phyloP scores from a whole-genome alignment of 805 yeast species.

The Candida tibetensis region DNA sequence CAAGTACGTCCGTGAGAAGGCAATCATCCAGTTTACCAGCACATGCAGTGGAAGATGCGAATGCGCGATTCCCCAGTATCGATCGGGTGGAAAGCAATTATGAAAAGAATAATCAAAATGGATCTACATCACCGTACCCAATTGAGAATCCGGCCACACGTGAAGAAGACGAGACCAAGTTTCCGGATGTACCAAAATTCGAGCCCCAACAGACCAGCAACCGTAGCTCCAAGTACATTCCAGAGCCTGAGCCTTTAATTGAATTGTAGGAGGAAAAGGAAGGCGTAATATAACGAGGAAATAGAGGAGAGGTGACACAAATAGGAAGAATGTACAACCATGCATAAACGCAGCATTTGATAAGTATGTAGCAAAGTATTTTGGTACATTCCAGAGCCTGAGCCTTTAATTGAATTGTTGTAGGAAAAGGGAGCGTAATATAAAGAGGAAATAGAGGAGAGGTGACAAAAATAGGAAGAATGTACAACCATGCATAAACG shows the following conservation, averaged over 20 bases:
- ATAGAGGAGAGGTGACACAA: too few relatives aligned
- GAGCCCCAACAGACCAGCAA: neutral
- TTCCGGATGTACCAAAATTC: constrained; percentile 5
- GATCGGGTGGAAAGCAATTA: constrained; percentile 12
- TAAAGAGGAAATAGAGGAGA: too few relatives aligned
- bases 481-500: too few relatives aligned
- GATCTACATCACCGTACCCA: constrained; percentile 2
- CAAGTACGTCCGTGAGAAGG: constrained; percentile 5
- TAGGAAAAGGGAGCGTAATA: too few relatives aligned
- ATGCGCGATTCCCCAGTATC: constrained; percentile 14
- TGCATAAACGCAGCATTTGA: too few relatives aligned
- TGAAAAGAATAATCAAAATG: constrained; percentile 7
- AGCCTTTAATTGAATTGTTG: constrained; percentile 40
- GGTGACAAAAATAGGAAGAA: too few relatives aligned
- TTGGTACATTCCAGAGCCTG: constrained; percentile 32
- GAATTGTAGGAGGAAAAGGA: constrained; percentile 32
- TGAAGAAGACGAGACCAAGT: neutral
- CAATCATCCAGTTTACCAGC: constrained; percentile 11
- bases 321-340: too few relatives aligned
- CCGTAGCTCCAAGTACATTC: constrained; percentile 10
- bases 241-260: constrained; percentile 42
- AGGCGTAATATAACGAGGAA: too few relatives aligned
- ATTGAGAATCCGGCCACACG: neutral
- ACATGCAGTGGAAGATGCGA: constrained; percentile 14
- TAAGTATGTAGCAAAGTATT: too few relatives aligned